Percentiles rank a stretch among this genome's conserved stretches.
Evolutionary conservation across 2,329 filamentous ascomycete species (phyloP).

Genomic region (Aphanocladium album): DNA sequence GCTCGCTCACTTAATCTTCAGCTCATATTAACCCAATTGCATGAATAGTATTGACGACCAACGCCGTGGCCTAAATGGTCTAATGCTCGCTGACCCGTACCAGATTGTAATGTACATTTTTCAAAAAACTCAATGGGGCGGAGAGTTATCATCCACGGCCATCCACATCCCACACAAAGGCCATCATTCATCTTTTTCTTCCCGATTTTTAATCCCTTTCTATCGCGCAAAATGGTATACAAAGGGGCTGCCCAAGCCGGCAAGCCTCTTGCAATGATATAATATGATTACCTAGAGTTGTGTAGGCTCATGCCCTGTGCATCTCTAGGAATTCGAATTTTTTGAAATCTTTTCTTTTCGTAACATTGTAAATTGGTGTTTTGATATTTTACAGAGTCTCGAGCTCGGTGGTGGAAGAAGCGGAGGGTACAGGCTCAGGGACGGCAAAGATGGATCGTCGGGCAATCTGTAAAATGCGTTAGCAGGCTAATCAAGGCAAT

Average conservation of each 20-base stretch:
- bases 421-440: slow-evolving; percentile 24
- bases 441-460: slow-evolving; percentile 39
- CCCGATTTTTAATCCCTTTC: background rate
- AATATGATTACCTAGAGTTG: background rate
- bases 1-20: background rate
- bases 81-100: slow-evolving; percentile 41
- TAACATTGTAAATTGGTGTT: background rate
- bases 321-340: background rate
- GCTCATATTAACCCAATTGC: slow-evolving; percentile 13
- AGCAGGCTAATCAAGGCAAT: background rate
- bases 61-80: slow-evolving; percentile 35
- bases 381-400: slow-evolving; percentile 11
- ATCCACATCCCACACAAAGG: background rate
- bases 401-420: slow-evolving; percentile 3
- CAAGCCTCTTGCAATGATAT: background rate
- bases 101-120: slow-evolving; percentile 46
- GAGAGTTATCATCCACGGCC: slow-evolving; percentile 40
- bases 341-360: background rate
- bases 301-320: background rate
- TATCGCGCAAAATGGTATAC: slow-evolving; percentile 7
- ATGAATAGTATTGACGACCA: slow-evolving; percentile 22
- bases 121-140: slow-evolving; percentile 33
- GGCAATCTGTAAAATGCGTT: slow-evolving; percentile 24
- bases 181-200: slow-evolving; percentile 2
- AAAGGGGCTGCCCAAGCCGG: background rate